These are phyloP conservation scores for Cercophora newfieldiana DNA, from an alignment of 495 filamentous ascomycete genomes.

Conservation along the genomic window DNA sequence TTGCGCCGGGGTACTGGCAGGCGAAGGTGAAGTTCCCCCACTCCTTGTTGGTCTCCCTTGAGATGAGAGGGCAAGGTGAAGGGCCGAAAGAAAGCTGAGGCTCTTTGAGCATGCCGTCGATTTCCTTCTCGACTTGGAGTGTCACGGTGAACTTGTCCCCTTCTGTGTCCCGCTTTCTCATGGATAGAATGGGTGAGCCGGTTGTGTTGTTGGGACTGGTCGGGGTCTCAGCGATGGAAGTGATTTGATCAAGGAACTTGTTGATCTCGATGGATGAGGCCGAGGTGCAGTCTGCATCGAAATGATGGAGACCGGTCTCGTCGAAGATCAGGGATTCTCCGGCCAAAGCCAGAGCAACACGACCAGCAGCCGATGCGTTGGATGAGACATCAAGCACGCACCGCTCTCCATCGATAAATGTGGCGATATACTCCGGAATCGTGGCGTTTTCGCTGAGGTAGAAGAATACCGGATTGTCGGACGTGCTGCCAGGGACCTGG, in stretches of 20 bases:
- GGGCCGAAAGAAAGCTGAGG: conserved; percentile 23
- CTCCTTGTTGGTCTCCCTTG: not conserved
- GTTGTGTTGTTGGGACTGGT: too few relatives aligned
- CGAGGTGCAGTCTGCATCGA: conserved; percentile 16
- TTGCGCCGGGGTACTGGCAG: conserved; percentile 24
- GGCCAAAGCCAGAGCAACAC: conserved; percentile 11
- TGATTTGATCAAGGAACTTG: conserved; percentile 22
- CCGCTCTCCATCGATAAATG: conserved; percentile 18
- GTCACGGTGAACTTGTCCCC: conserved; percentile 26
- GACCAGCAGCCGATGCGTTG: conserved; percentile 19
- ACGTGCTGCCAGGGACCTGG: not conserved
- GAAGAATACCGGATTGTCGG: conserved; percentile 21
- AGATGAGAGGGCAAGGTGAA: conserved; percentile 20
- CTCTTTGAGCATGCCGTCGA: conserved; percentile 8
- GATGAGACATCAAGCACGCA: conserved; percentile 23
- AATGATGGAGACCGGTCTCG: conserved; percentile 25
- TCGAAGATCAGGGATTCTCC: conserved; percentile 24
- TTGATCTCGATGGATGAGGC: conserved; percentile 20
- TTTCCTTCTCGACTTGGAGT: conserved; percentile 18
- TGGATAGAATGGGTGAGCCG: not conserved
- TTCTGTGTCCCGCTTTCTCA: not conserved
- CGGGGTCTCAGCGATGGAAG: conserved; percentile 5
- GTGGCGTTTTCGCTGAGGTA: conserved; percentile 24
- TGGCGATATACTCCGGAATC: conserved; percentile 22
- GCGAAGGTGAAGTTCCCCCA: conserved; percentile 21